phyloP scores from a whole-genome alignment of 345 rosid genomes.

The Psidium friedrichsthalianum region DNA sequence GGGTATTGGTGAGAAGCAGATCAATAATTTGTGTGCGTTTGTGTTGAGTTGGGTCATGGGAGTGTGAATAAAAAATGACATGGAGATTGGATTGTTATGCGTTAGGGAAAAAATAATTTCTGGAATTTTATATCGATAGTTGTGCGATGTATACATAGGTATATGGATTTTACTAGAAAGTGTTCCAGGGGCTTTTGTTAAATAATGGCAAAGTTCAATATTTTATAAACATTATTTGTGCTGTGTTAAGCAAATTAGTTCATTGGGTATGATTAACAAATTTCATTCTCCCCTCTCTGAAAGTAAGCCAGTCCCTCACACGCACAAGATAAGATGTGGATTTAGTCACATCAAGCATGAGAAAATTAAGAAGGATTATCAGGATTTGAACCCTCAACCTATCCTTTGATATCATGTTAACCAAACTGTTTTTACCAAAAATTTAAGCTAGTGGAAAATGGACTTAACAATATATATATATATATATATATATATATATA shows the following conservation, averaged over 20 bases:
- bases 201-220: background rate
- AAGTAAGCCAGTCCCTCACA: background rate
- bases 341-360: background rate
- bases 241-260: background rate
- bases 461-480: no score
- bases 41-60: background rate
- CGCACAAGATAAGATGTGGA: background rate
- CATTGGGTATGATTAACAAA: background rate
- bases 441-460: background rate
- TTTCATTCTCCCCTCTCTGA: background rate
- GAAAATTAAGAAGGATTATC: background rate
- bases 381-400: background rate
- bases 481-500: no score
- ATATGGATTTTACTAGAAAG: background rate
- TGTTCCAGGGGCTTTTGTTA: background rate
- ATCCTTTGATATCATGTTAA: background rate
- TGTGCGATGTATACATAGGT: background rate
- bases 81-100: background rate
- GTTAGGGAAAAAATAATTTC: background rate
- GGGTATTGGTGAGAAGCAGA: constrained; percentile 2
- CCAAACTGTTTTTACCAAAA: background rate
- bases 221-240: background rate
- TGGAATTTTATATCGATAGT: background rate
- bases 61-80: background rate
- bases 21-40: background rate